Evolutionary conservation across 495 filamentous ascomycete species (phyloP), one percentile per base, ranked within the genome.

Genomic region (Daldinia bambusicola): DNA sequence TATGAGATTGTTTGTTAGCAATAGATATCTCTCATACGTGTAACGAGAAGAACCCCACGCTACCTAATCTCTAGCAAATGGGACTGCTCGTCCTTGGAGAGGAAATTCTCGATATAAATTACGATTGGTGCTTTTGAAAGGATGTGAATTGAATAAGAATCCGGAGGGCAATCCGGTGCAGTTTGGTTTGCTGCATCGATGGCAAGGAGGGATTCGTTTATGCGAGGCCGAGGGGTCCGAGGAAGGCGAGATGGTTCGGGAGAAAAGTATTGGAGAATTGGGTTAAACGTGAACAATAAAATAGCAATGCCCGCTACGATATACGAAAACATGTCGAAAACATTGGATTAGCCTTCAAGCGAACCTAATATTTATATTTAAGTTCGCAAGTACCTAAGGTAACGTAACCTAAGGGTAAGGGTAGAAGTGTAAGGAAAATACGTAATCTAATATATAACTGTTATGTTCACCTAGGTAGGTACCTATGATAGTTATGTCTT

Each of bases 1-100:
- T 83, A 32, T 20, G 53, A 31, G 22, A n/a, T 63, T 38, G 57
- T 32, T 34, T 63, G 60, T 56, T 40, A 60, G 34, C 18, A 34
- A 26, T 26, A 26, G 22, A n/a, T 14, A 40, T 12, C 36, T 56
- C 18, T 53, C 12, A 26, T 26, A 26, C 26, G 26, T 3, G 26
- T 26, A 10, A 31, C 16, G 60, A 38, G 20, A 13, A 52, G 32
- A 5, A 32, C 41, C 3, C 31, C 36, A 22, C 48, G 65, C 4
- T 14, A 82, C 82, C 82, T 83, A 18, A 83, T 83, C 30, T 83
- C 77, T 7, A 84, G 68, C 16, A 84, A 63, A 61, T 84, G 81
- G 7, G 65, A 55, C 51, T 77, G 74, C 55, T 84, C 82, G 4
- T 71, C 67, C 13, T 32, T 26, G 3, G 74, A 70, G 38, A 84